Evolutionary conservation across 208 protist species (phyloP).

Genomic region (Novymonas esmeraldas): DNA sequence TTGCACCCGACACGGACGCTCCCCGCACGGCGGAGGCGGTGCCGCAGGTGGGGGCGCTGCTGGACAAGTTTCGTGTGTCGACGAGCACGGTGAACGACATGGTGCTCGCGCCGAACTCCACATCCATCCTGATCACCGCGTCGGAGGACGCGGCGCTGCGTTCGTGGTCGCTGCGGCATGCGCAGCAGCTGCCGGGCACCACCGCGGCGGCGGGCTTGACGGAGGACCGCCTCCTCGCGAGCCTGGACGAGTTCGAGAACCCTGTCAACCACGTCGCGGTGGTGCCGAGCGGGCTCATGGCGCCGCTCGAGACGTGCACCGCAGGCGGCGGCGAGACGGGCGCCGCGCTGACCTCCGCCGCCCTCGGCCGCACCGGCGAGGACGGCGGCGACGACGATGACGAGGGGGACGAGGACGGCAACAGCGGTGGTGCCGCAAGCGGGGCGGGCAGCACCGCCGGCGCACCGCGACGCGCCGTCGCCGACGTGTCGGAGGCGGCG

Average conservation of each 20-base stretch:
- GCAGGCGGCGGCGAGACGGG: not conserved
- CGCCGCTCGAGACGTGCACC: not conserved
- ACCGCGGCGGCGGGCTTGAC: slow-evolving; percentile 13
- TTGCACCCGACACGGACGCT: slow-evolving; percentile 4
- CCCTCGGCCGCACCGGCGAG: not conserved
- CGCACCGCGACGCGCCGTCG: not conserved
- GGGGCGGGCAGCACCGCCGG: not conserved
- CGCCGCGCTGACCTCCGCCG: no score
- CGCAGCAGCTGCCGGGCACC: slow-evolving; percentile 21
- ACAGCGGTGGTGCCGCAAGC: not conserved
- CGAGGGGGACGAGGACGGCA: slow-evolving; percentile 8
- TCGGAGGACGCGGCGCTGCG: slow-evolving; percentile 82
- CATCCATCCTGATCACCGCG: slow-evolving; percentile 59
- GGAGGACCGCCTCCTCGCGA: slow-evolving; percentile 68
- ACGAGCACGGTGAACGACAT: slow-evolving; percentile 86
- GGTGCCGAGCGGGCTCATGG: slow-evolving; percentile 37
- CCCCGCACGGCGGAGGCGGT: not conserved
- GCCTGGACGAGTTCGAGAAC: slow-evolving; percentile 84
- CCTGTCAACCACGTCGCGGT: slow-evolving; percentile 83
- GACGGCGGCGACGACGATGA: not conserved
- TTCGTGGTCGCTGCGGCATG: slow-evolving; percentile 61
- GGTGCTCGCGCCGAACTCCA: slow-evolving; percentile 39
- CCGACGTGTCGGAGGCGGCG: slow-evolving; percentile 16
- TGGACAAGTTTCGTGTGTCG: slow-evolving; percentile 75
- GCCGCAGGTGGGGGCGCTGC: slow-evolving; percentile 37